Evolutionary conservation across 768 basidiomycete species (phyloP).

Genomic region (Phaffia australis): DNA sequence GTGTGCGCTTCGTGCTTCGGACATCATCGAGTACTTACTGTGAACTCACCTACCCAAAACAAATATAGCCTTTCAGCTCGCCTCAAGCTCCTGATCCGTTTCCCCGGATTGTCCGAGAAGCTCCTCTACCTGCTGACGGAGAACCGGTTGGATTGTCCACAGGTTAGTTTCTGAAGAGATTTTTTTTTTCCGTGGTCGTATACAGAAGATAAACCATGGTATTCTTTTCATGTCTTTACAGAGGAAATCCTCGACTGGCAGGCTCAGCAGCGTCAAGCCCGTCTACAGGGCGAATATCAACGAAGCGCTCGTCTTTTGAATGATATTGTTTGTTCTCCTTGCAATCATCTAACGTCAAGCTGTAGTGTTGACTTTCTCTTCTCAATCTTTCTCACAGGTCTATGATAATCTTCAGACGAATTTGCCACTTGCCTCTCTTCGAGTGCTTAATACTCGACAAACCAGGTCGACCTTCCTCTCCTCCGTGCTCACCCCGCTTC

Average conservation of each 20-base stretch:
- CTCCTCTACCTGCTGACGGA: constrained; percentile 14
- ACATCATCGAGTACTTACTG: too few relatives aligned
- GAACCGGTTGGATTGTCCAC: constrained; percentile 18
- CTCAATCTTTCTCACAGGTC: not conserved
- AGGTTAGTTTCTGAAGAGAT: not conserved
- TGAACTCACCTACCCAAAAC: not conserved
- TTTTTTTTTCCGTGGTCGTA: not conserved
- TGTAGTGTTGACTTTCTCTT: not conserved
- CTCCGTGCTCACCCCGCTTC: constrained; percentile 61
- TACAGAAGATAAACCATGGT: not conserved
- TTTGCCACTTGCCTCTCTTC: constrained; percentile 61
- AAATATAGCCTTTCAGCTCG: not conserved
- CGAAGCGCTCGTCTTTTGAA: constrained; percentile 10
- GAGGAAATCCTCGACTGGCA: constrained; percentile 25
- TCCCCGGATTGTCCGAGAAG: constrained; percentile 3
- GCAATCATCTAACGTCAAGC: not conserved
- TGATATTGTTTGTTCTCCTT: constrained; percentile 6
- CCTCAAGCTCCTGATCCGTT: not conserved
- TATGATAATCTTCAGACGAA: constrained; percentile 51
- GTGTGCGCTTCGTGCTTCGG: not conserved
- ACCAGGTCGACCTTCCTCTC: constrained; percentile 72
- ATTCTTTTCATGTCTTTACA: not conserved
- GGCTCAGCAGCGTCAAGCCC: constrained; percentile 15
- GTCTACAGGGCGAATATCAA: constrained; percentile 17
- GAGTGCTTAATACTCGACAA: constrained; percentile 61